These are phyloP conservation scores for Naganishia albida DNA, from an alignment of 1,284 basidiomycete genomes.

Conservation along the genomic window DNA sequence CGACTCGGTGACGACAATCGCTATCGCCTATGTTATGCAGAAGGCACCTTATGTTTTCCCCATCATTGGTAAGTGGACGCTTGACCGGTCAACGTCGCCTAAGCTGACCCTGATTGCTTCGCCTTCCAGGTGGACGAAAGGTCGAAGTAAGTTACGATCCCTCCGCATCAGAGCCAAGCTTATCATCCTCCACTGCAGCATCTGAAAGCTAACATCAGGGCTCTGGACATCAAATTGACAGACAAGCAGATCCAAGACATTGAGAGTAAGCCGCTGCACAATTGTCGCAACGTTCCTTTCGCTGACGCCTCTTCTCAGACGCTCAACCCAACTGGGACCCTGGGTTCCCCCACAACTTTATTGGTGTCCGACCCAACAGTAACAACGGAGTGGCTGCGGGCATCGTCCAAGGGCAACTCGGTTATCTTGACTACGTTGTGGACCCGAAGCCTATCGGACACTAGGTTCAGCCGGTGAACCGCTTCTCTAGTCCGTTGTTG, in stretches of 20 bases:
- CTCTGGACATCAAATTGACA: conserved; percentile 39
- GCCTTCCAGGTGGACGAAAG: conserved; percentile 4
- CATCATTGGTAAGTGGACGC: conserved; percentile 45
- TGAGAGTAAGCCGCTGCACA: conserved; percentile 32
- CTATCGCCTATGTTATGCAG: conserved; percentile 39
- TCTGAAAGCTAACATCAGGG: conserved; percentile 45
- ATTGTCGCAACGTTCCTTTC: too few species aligned
- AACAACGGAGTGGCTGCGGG: conserved; percentile 9
- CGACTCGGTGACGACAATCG: conserved; percentile 37
- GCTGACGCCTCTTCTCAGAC: not conserved
- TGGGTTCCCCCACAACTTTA: conserved; percentile 31
- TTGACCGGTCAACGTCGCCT: too few species aligned
- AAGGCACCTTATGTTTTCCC: conserved; percentile 47
- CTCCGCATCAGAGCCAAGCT: not conserved
- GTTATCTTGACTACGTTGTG: conserved; percentile 25
- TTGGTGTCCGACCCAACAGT: conserved; percentile 12
- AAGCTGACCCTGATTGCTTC: not conserved
- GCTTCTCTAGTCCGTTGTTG: too few species aligned
- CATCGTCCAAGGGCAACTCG: conserved; percentile 16
- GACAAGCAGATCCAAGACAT: conserved; percentile 48
- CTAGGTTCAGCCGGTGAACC: not conserved
- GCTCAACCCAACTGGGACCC: conserved; percentile 28
- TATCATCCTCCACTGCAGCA: conserved; percentile 25
- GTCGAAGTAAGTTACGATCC: not conserved
- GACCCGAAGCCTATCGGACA: conserved; percentile 31